Percentiles rank a stretch among this genome's conserved stretches.
Conservation (phyloP, 345 rosid species). For the Lagerstroemia speciosa region DNA sequence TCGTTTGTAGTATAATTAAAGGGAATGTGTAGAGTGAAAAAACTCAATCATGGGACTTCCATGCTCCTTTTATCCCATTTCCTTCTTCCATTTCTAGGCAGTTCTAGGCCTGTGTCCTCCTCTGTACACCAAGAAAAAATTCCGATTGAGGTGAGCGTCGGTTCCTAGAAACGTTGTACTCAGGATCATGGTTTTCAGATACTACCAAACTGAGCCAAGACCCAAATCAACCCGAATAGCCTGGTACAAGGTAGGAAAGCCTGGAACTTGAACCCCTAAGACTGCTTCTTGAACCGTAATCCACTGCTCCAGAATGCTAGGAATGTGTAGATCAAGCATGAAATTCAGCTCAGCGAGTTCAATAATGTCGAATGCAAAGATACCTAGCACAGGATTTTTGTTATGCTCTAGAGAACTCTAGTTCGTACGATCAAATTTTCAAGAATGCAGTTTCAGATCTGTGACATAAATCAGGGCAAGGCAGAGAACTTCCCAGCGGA, state of each 20-base stretch:
- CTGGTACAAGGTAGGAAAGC: neutral
- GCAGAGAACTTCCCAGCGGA: slow-evolving; percentile 10
- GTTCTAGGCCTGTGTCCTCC: too few relatives aligned
- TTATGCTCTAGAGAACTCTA: neutral
- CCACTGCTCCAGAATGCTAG: neutral
- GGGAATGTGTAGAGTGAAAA: neutral
- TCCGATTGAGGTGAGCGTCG: too few relatives aligned
- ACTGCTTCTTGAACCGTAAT: too few relatives aligned
- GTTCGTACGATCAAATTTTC: slow-evolving; percentile 6
- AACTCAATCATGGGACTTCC: too few relatives aligned
- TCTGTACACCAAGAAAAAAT: too few relatives aligned
- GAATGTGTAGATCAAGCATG: slow-evolving; percentile 2
- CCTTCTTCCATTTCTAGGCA: too few relatives aligned
- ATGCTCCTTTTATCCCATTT: too few relatives aligned
- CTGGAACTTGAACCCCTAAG: too few relatives aligned
- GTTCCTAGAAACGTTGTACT: neutral
- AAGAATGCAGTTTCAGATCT: slow-evolving; percentile 28
- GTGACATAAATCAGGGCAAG: slow-evolving; percentile 11
- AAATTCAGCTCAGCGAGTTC: slow-evolving; percentile 3
- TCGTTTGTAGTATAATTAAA: neutral
- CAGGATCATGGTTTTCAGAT: neutral
- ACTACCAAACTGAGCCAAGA: neutral
- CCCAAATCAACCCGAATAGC: neutral
- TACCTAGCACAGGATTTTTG: neutral
- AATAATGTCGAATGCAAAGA: neutral